Evolutionary conservation across 2,329 filamentous ascomycete species (phyloP), one percentile per base, ranked within the genome.

Genomic region (Diaporthe sp.): DNA sequence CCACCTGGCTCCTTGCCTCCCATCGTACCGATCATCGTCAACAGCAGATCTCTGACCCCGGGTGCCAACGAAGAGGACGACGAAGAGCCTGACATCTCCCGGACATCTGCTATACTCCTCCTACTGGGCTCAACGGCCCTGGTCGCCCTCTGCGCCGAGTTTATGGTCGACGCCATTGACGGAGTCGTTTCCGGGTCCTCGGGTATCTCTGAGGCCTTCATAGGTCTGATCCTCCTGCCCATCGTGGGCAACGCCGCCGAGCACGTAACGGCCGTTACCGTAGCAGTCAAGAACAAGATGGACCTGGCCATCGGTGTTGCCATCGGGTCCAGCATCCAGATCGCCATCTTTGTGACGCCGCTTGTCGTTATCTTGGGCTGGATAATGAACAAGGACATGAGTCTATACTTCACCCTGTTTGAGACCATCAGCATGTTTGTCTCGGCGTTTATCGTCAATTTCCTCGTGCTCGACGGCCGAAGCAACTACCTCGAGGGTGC

Each of bases 341-440:
- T 94, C 82, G 90, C 92, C 19, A 86, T 94, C 12, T 93, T 94
- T 80, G 88, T 94, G 67, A 94, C 92, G 5, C 93, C 93, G 0
- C 85, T 94, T 22, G 88, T 94, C 34, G 92, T 94, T 44, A 90
- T 94, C 25, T 85, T 94, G 28, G 93, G 92, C 25, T 94, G 93
- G 93, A 89, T 88, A 76, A 89, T 94, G 83, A 84, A 88, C 77
- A 90, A 89, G 76, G 88, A 92, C n/a, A 94, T 94, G 92, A 90
- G 93, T 42, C 88, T 97, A 39, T 95, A 96, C 86, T 97, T 97
- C 83, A 95, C 95, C 75, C 89, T 95, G 65, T 98, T 97, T 84
- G 95, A 97, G 88, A 97, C 95, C 0, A 94, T 97, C 28, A 94
- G 93, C 74, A 90, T 97, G 80, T 97, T 97, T 84, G 91, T 96